Conservation (phyloP, 768 basidiomycete species). For the Amanita pseudoporphyria region DNA sequence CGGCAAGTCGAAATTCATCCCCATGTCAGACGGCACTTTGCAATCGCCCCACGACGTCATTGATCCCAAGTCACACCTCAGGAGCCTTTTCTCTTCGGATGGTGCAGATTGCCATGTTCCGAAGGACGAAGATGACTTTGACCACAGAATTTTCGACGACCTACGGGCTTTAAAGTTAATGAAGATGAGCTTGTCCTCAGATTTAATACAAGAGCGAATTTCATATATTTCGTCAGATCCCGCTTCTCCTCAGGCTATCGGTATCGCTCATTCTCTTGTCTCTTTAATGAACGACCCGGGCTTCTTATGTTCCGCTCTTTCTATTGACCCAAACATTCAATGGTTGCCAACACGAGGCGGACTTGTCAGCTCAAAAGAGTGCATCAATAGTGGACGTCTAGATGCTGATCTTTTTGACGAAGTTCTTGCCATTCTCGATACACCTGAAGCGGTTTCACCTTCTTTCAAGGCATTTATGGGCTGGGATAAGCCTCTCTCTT, state of each 20-base stretch:
- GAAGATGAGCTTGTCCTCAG: constrained; percentile 18
- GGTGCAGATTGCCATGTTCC: not conserved
- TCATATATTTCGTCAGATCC: constrained; percentile 18
- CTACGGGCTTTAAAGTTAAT: constrained; percentile 20
- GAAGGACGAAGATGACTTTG: not conserved
- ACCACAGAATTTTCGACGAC: constrained; percentile 3
- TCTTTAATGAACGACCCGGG: constrained; percentile 11
- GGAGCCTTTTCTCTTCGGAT: constrained; percentile 8
- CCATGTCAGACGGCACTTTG: constrained; percentile 11
- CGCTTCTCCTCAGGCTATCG: constrained; percentile 4
- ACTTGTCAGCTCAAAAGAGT: constrained; percentile 18
- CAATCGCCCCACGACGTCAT: constrained; percentile 16
- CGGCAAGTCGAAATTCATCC: constrained; percentile 19
- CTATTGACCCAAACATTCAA: not conserved
- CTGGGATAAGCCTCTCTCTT: constrained; percentile 29
- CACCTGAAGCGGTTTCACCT: constrained; percentile 15
- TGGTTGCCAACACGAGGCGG: constrained; percentile 33
- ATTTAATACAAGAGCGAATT: constrained; percentile 27
- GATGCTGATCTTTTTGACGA: constrained; percentile 26
- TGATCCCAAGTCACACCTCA: constrained; percentile 13
- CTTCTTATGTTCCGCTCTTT: not conserved
- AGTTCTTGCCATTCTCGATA: constrained; percentile 25
- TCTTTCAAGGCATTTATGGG: constrained; percentile 23
- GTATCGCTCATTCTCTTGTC: constrained; percentile 16
- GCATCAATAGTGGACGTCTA: constrained; percentile 20